Evolutionary conservation across 1,284 basidiomycete species (phyloP).

Genomic region (Anthracocystis panici-leucophaei): DNA sequence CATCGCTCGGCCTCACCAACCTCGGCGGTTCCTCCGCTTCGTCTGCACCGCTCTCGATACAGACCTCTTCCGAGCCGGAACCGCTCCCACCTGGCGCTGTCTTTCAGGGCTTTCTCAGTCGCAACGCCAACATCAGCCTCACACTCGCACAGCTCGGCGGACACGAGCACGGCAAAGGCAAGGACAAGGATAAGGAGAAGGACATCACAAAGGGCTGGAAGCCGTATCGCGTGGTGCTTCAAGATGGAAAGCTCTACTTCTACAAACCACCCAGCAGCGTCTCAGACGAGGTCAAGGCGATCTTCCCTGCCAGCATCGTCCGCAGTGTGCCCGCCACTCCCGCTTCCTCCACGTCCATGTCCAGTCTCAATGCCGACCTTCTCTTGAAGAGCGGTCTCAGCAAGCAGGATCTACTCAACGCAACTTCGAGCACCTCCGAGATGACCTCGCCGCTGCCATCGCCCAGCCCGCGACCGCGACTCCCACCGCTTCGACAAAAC

Average conservation of each 20-base stretch:
- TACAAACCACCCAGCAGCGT: conserved; percentile 64
- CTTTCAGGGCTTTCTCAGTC: conserved; percentile 59
- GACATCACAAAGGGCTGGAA: conserved; percentile 68
- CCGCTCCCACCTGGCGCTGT: conserved; percentile 51
- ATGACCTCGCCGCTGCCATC: conserved; percentile 36
- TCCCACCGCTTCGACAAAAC: conserved; percentile 26
- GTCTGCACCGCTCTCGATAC: conserved; percentile 9
- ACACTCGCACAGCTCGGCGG: conserved; percentile 55
- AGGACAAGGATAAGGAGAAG: conserved; percentile 57
- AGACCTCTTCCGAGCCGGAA: conserved; percentile 21
- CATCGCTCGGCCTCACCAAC: conserved; percentile 36
- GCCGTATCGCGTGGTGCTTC: conserved; percentile 64
- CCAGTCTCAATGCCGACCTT: conserved; percentile 42
- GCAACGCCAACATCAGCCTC: conserved; percentile 62
- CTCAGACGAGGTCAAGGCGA: conserved; percentile 62
- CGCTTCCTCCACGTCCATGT: conserved; percentile 13
- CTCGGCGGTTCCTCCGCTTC: conserved; percentile 15
- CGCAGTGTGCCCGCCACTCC: conserved; percentile 24
- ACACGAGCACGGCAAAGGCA: conserved; percentile 38
- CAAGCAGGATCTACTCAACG: conserved; percentile 54
- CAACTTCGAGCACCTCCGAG: conserved; percentile 53
- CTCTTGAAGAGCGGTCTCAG: conserved; percentile 55
- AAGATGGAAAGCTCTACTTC: conserved; percentile 61
- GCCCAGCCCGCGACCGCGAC: conserved; percentile 23
- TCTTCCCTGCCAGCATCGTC: conserved; percentile 53